Conservation (phyloP, 257 asterid species). For the Apocynum venetum region DNA sequence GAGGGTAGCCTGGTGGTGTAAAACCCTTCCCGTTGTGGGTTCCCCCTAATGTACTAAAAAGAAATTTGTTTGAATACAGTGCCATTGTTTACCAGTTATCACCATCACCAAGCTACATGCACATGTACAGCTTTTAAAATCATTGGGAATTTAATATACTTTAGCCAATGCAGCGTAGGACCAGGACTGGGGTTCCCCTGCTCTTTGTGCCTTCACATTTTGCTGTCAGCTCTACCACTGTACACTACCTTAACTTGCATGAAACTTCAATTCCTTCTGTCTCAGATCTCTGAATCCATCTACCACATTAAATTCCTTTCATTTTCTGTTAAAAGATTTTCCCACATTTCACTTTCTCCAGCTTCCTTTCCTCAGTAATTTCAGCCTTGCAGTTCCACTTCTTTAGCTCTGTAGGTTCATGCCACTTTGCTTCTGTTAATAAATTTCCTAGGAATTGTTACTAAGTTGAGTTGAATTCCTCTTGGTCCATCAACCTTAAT, state of each 20-base stretch:
- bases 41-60: no score
- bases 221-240: conserved; percentile 22
- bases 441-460: neutral
- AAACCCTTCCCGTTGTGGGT: no score
- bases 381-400: neutral
- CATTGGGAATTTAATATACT: conserved; percentile 22
- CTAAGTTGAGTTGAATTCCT: neutral
- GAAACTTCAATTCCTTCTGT: conserved; percentile 23
- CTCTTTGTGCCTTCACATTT: conserved; percentile 27
- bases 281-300: conserved; percentile 35
- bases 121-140: conserved; percentile 7
- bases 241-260: conserved; percentile 26
- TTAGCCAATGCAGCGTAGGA: conserved; percentile 25
- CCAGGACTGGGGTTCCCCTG: conserved; percentile 20
- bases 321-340: neutral
- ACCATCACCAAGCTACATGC: conserved; percentile 7
- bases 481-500: neutral
- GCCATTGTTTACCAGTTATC: conserved; percentile 35
- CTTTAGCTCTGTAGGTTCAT: neutral
- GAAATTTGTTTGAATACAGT: conserved; percentile 20
- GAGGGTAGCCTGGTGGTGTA: no score
- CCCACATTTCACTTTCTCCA: conserved; percentile 3
- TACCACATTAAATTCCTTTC: conserved; percentile 33
- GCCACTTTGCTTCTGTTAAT: neutral
- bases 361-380: neutral